These are phyloP conservation scores for Singerocomus inundabilis DNA, from an alignment of 1,284 basidiomycete genomes.

Conservation along the genomic window DNA sequence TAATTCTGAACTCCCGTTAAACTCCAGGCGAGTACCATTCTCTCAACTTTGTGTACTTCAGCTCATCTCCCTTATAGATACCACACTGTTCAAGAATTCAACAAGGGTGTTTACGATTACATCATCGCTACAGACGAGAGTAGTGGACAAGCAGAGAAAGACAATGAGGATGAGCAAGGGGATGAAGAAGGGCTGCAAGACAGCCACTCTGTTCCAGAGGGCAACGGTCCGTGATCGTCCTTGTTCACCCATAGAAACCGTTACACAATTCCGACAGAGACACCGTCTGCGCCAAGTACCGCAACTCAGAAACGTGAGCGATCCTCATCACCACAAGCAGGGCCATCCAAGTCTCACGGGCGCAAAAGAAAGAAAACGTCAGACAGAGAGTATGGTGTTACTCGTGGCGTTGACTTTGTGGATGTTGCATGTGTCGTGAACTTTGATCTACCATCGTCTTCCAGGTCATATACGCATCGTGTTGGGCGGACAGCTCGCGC, in stretches of 20 bases:
- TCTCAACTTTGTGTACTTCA: not conserved
- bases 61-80: constrained; percentile 53
- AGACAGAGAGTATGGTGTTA: constrained; percentile 90
- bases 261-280: constrained; percentile 11
- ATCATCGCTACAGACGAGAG: constrained; percentile 97
- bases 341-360: constrained; percentile 37
- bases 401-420: constrained; percentile 96
- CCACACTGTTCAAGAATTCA: constrained; percentile 98
- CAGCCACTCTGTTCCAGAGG: not conserved
- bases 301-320: constrained; percentile 37
- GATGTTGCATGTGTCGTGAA: constrained; percentile 98
- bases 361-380: constrained; percentile 39
- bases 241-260: not conserved
- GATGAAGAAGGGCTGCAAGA: constrained; percentile 8
- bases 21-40: constrained; percentile 62
- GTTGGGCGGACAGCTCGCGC: constrained; percentile 96
- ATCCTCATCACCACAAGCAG: constrained; percentile 28
- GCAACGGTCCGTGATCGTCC: constrained; percentile 17
- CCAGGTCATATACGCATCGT: constrained; percentile 93
- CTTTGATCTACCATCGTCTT: constrained; percentile 91
- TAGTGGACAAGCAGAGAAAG: constrained; percentile 53
- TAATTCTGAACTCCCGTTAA: constrained; percentile 94
- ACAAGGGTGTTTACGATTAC: constrained; percentile 98
- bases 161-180: constrained; percentile 45
- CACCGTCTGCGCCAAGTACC: not conserved